Evolutionary conservation across 257 asterid species (phyloP).

Genomic region (Forsythia suspensa): DNA sequence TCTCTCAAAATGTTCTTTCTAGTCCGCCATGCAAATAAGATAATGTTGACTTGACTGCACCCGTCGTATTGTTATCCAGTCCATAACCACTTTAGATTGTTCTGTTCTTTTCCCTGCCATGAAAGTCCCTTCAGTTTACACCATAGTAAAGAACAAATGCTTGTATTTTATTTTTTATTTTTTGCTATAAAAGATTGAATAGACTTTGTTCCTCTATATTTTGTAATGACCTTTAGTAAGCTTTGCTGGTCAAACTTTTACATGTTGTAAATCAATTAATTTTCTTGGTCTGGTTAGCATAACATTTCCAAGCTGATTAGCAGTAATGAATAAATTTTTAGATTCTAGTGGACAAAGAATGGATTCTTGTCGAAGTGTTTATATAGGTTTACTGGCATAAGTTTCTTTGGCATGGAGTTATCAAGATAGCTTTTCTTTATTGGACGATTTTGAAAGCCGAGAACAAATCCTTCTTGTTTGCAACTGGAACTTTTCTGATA

Average conservation of each 20-base stretch:
- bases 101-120: not conserved
- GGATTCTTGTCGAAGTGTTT: not conserved
- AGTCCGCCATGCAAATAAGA: not conserved
- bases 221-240: not conserved
- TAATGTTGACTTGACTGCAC: not conserved
- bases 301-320: not conserved
- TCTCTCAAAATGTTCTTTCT: not conserved
- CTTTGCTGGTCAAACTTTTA: not conserved
- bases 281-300: not conserved
- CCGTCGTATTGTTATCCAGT: not conserved
- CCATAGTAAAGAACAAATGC: not conserved
- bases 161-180: not conserved
- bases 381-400: not conserved
- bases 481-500: not conserved
- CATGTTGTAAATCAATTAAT: not conserved
- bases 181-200: not conserved
- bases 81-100: not conserved
- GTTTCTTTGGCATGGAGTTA: not conserved
- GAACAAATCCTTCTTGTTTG: not conserved
- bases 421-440: not conserved
- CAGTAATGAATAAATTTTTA: not conserved
- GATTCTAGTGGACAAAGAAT: not conserved
- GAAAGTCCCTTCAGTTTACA: not conserved
- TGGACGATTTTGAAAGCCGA: not conserved
- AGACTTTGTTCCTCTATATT: not conserved